Base-by-base conservation (phyloP, 495 filamentous ascomycete genomes). In the Neurospora discreta region DNA sequence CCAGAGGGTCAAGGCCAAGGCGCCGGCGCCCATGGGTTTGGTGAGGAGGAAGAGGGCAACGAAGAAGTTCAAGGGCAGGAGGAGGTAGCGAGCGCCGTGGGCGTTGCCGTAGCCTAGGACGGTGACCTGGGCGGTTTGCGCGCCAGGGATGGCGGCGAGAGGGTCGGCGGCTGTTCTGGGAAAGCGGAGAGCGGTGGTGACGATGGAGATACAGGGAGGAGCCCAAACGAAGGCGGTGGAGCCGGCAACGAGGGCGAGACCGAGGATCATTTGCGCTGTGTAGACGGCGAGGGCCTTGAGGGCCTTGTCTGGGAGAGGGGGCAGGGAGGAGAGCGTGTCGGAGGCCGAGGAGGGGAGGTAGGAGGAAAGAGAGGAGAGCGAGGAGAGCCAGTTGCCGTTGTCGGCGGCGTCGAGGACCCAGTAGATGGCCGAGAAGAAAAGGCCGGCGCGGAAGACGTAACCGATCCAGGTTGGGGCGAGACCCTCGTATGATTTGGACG, bases 361-460 rank as follows among this genome's bases (percentile, higher is more conserved):
- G 23, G 91, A 74, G 13, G 93, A 93, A 18, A 88, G 86, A 69
- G 96, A 80, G 26, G 26, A 65, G 52, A 60, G 23, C 2, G 26
- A 30, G 23, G 52, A 36, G 46, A 97, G 81, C 96, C 96, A 98
- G 72, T 91, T 87, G 52, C 89, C 91, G 79, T 97, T 94, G 81
- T 97, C 94, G 67, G 93, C 93, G 39, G 93, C 90, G 79, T 99
- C 94, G 39, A 99, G 85, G 23, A 89, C 82, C 96, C 96, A 98
- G 82, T 92, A 98, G 26, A 91, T 74, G 16, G 93, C 93, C 13
- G 88, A 87, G 70, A 97, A 80, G 65, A 95, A 80, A 16, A 98
- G 86, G 16, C 91, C 91, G 36, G 87, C 77, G 71, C 95, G 91
- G 80, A 97, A 90, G 11, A 88, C 91, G 78, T 91, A 87, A 52